Base-by-base conservation (phyloP, 805 yeast species). In the Ogataea kodamae region DNA sequence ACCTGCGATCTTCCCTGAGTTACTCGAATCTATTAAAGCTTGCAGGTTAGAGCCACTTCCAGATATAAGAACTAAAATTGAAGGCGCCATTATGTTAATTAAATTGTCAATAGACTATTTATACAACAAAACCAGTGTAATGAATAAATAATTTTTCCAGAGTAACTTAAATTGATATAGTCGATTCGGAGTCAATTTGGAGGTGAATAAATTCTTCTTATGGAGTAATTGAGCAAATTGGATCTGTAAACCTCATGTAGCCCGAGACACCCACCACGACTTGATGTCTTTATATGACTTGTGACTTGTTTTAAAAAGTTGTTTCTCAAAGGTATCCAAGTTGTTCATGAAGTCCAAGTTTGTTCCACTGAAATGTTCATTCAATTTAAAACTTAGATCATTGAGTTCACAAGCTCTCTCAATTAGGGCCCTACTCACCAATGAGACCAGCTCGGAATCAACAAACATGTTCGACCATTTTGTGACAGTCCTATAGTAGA, bases 21-120 rank as follows among this genome's bases (percentile, higher is more conserved):
- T 45, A 22, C 67, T 58, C 1, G 90, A 84, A 57, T 92, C 96
- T 20, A 92, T 87, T 23, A 92, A 66, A 0, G 98, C 97, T 58
- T 92, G 98, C 23, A 92, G 66, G 54, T 92, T 92, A n/a, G 97
- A 78, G 2, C 98, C 98, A 18, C 82, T 81, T 0, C 98, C 98
- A 0, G 97, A 89, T 14, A 92, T 92, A 22, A 92, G 72, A 0
- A 92, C 97, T 8, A 83, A 66, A 37, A 83, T 75, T 9, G 48
- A 48, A 5, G 57, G 48, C n/a, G 24, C 15, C 29, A 33, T 23
- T 14, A 12, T n/a, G n/a, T n/a, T n/a, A n/a, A n/a, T n/a, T n/a
- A n/a, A n/a, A n/a, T n/a, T n/a, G n/a, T n/a, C n/a, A n/a, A n/a
- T n/a, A n/a, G n/a, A n/a, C n/a, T n/a, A n/a, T n/a, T n/a, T n/a